A percentile compares a stretch with the other conserved stretches of the same genome.
These are phyloP conservation scores for Kodamaea leandrae DNA, from an alignment of 805 yeast genomes.

Conservation along the genomic window DNA sequence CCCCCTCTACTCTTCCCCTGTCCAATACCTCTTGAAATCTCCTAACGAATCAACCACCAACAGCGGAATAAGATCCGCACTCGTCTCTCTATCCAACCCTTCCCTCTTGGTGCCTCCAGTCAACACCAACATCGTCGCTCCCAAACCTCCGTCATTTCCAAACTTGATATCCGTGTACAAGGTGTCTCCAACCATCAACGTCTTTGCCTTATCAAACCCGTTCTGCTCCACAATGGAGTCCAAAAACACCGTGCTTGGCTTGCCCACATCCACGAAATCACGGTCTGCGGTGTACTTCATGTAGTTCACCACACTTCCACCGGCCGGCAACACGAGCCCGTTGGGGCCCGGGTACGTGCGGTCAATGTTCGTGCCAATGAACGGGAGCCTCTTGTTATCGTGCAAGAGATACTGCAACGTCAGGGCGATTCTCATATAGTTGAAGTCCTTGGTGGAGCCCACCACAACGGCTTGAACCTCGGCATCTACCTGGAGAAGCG, in stretches of 20 bases:
- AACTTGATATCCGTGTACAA: constrained; percentile 43
- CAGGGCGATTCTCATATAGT: constrained; percentile 36
- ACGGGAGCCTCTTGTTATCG: constrained; percentile 31
- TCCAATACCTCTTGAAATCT: not conserved
- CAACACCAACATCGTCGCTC: constrained; percentile 30
- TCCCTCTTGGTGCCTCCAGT: constrained; percentile 33
- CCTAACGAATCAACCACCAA: constrained; percentile 20
- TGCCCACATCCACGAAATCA: constrained; percentile 36
- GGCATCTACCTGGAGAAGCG: constrained; percentile 31
- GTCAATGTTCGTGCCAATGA: constrained; percentile 42
- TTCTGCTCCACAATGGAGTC: constrained; percentile 27
- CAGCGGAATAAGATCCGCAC: constrained; percentile 24
- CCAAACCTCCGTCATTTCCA: constrained; percentile 38
- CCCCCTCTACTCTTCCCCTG: not conserved
- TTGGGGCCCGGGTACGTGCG: constrained; percentile 39
- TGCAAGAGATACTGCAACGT: constrained; percentile 38
- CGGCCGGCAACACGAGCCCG: constrained; percentile 40
- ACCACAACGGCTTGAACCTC: constrained; percentile 41
- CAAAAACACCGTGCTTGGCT: constrained; percentile 33
- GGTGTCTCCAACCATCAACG: constrained; percentile 43
- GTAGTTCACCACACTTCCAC: constrained; percentile 38
- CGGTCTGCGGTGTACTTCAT: constrained; percentile 36
- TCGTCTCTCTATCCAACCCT: constrained; percentile 21
- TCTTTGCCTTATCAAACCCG: constrained; percentile 25
- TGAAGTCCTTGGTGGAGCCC: constrained; percentile 37